These are phyloP conservation scores for Xylaria scruposa DNA, from an alignment of 495 filamentous ascomycete genomes.

Conservation along the genomic window DNA sequence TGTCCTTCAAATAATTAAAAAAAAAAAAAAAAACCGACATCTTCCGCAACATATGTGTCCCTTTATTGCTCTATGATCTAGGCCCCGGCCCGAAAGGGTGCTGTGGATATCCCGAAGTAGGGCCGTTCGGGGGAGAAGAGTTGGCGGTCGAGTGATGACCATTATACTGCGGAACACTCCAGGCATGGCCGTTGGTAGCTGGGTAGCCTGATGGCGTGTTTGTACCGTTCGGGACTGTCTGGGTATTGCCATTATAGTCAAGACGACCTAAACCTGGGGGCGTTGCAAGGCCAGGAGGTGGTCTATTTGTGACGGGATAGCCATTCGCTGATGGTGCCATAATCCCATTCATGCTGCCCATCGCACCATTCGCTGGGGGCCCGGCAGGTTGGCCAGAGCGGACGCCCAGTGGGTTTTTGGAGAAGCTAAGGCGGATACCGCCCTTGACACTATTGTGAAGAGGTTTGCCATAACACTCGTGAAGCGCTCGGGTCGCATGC, in stretches of 20 bases:
- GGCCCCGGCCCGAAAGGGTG: constrained; percentile 36
- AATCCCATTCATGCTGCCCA: constrained; percentile 61
- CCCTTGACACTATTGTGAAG: constrained; percentile 95
- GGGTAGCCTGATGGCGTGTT: constrained; percentile 17
- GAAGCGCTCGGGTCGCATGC: constrained; percentile 90
- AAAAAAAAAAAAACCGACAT: constrained; percentile 36
- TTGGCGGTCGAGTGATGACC: constrained; percentile 32
- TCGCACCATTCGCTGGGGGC: constrained; percentile 48
- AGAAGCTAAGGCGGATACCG: constrained; percentile 97
- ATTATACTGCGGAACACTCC: constrained; percentile 30
- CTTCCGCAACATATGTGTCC: constrained; percentile 26
- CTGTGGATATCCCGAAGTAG: constrained; percentile 30
- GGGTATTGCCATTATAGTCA: constrained; percentile 10
- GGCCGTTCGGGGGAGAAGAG: constrained; percentile 33
- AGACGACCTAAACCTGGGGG: constrained; percentile 67
- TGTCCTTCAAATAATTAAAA: constrained; percentile 26
- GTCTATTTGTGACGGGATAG: constrained; percentile 76
- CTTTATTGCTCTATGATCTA: constrained; percentile 29
- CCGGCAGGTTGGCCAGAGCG: constrained; percentile 71
- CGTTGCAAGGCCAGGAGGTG: constrained; percentile 73
- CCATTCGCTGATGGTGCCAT: constrained; percentile 56
- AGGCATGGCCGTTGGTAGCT: background rate
- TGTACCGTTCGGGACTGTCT: constrained; percentile 2
- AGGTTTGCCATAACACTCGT: constrained; percentile 87
- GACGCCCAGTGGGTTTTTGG: constrained; percentile 95